Conservation (phyloP, 2,329 filamentous ascomycete species). For the Ophioceras dolichostomum region DNA sequence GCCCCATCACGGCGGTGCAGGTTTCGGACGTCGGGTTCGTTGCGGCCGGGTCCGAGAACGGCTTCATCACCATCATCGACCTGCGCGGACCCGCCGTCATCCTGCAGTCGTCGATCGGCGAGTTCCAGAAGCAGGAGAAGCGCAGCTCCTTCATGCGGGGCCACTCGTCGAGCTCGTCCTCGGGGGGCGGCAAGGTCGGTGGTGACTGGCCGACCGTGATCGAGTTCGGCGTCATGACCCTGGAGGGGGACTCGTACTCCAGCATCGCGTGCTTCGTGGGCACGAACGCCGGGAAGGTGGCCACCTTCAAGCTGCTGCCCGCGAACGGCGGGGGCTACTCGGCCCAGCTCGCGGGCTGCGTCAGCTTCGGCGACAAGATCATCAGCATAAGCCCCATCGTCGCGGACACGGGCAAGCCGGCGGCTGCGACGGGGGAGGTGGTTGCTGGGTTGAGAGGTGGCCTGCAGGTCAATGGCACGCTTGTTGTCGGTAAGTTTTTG, state of each 20-base stretch:
- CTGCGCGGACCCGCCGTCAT: conserved; percentile 79
- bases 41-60: conserved; percentile 73
- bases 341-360: conserved; percentile 57
- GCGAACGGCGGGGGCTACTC: conserved; percentile 60
- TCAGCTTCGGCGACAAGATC: conserved; percentile 54
- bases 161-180: conserved; percentile 29
- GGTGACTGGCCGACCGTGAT: conserved; percentile 70
- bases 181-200: conserved; percentile 12
- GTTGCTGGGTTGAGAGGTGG: conserved; percentile 71
- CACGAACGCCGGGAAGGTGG: conserved; percentile 70
- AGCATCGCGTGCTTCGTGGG: conserved; percentile 89
- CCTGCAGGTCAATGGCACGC: conserved; percentile 61
- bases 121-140: conserved; percentile 68
- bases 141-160: conserved; percentile 57
- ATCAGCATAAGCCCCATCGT: conserved; percentile 72
- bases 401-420: conserved; percentile 62
- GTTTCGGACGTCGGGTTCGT: conserved; percentile 92
- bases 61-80: conserved; percentile 72
- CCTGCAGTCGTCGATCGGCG: conserved; percentile 57
- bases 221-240: conserved; percentile 85
- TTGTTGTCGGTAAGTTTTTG: conserved; percentile 53
- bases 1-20: conserved; percentile 64
- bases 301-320: conserved; percentile 84
- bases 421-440: conserved; percentile 59
- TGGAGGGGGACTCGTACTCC: conserved; percentile 91